phyloP scores from a whole-genome alignment of 768 basidiomycete species.

The Tricholoma hemisulphureum region DNA sequence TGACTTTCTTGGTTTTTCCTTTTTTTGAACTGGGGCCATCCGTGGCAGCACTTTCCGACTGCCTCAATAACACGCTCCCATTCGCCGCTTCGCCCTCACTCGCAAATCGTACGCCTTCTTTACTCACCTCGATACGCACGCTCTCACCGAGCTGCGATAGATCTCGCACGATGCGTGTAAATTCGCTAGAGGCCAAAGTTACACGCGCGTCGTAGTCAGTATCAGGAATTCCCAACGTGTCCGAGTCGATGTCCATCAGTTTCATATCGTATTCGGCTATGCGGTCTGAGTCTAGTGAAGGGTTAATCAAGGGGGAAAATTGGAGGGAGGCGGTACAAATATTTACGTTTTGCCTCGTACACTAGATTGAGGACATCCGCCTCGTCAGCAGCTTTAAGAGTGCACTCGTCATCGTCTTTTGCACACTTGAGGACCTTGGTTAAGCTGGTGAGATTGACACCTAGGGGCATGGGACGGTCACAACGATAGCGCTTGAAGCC shows the following conservation, averaged over 20 bases:
- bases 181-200: conserved; percentile 82
- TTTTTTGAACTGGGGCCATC: conserved; percentile 40
- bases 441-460: conserved; percentile 81
- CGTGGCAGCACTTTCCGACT: conserved; percentile 54
- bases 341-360: conserved; percentile 85
- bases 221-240: conserved; percentile 92
- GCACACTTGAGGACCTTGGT: conserved; percentile 97
- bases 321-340: background rate
- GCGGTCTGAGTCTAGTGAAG: conserved; percentile 77
- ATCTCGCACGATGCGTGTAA: conserved; percentile 90
- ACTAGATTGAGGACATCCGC: conserved; percentile 84
- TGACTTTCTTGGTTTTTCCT: conserved; percentile 19
- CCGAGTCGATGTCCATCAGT: conserved; percentile 98
- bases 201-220: conserved; percentile 96
- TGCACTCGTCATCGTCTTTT: conserved; percentile 91
- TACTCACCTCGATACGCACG: conserved; percentile 92
- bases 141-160: conserved; percentile 87
- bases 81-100: conserved; percentile 94
- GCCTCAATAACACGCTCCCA: conserved; percentile 81
- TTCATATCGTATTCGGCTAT: conserved; percentile 99
- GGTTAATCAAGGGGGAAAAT: conserved; percentile 1
- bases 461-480: conserved; percentile 91
- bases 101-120: conserved; percentile 92
- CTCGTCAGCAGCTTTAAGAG: conserved; percentile 87
- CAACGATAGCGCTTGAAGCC: conserved; percentile 91